Conservation (phyloP, 176 grass and related monocot genomes). For the Coix lacrymajobi region DNA sequence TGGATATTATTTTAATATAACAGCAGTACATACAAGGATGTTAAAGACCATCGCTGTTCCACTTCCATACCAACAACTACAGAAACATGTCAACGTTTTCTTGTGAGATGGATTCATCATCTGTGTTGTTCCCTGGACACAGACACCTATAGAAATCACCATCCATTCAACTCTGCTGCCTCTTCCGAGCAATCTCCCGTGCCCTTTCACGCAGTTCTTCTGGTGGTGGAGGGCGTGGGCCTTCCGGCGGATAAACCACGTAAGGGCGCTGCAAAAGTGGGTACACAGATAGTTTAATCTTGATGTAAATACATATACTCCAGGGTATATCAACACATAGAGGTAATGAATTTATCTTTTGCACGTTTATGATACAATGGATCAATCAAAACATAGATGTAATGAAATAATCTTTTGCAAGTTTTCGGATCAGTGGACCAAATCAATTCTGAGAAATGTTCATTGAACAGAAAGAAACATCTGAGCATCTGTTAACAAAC, state of each 20-base stretch:
- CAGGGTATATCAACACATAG: background rate
- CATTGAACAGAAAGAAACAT: background rate
- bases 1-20: background rate
- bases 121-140: background rate
- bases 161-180: slow-evolving; percentile 23
- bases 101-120: background rate
- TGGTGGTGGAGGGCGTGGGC: slow-evolving; percentile 63
- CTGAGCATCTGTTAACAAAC: background rate
- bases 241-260: slow-evolving; percentile 86
- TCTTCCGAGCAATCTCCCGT: slow-evolving; percentile 68
- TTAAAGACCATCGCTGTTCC: background rate
- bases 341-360: background rate
- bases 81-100: background rate
- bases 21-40: background rate
- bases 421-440: background rate
- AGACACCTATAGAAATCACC: background rate
- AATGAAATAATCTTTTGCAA: background rate
- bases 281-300: background rate
- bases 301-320: background rate
- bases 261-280: slow-evolving; percentile 68
- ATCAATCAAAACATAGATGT: background rate
- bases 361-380: background rate
- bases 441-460: background rate
- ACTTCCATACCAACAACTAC: background rate
- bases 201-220: slow-evolving; percentile 92